Evolutionary conservation across 805 yeast species (phyloP).

Genomic region (Ogataea ganodermae): DNA sequence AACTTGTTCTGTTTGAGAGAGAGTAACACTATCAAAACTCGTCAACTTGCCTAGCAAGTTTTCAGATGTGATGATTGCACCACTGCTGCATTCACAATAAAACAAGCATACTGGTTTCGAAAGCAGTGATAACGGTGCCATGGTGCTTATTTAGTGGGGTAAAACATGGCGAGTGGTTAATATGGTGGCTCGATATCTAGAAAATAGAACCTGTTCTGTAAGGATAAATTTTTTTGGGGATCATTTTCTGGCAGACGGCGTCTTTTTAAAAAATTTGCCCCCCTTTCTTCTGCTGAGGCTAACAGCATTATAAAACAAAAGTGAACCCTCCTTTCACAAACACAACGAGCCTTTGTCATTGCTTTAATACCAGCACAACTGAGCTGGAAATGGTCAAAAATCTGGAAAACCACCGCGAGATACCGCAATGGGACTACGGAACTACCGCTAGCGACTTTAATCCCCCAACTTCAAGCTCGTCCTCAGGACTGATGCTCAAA

Average conservation of each 20-base stretch:
- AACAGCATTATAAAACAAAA: too few relatives aligned
- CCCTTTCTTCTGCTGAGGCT: not conserved
- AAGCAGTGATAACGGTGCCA: too few relatives aligned
- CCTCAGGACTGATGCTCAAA: slow-evolving; percentile 31
- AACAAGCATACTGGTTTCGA: too few relatives aligned
- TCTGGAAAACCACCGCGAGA: slow-evolving; percentile 14
- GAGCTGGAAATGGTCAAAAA: slow-evolving; percentile 13
- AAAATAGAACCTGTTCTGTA: too few relatives aligned
- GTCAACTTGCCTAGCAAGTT: too few relatives aligned
- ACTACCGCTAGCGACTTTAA: slow-evolving; percentile 18
- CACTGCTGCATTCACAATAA: too few relatives aligned
- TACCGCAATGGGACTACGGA: slow-evolving; percentile 34
- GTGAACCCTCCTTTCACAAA: not conserved
- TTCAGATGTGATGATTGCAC: too few relatives aligned
- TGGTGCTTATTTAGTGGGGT: not conserved
- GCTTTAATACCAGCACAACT: not conserved
- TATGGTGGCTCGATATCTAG: too few relatives aligned
- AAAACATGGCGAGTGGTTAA: too few relatives aligned
- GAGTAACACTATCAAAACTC: too few relatives aligned
- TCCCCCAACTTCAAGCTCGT: slow-evolving; percentile 24
- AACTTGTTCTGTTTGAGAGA: too few relatives aligned
- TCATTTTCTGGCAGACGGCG: slow-evolving; percentile 3
- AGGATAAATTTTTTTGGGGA: slow-evolving; percentile 8
- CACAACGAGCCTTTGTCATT: not conserved
- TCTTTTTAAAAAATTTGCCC: not conserved